These are phyloP conservation scores for Paraleonurus japonicus DNA, from an alignment of 257 asterid genomes.

Conservation along the genomic window DNA sequence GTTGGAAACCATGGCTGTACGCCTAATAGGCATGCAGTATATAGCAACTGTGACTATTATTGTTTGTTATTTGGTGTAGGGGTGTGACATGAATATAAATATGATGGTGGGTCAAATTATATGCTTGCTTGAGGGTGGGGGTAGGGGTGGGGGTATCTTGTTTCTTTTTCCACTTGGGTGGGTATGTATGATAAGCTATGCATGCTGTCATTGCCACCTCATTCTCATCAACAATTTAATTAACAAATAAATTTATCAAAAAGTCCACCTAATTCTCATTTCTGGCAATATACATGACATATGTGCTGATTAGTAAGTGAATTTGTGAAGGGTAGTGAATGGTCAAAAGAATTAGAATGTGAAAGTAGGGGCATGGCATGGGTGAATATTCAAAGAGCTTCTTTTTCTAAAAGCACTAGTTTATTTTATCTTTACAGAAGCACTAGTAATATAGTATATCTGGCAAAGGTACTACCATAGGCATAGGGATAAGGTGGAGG, in stretches of 20 bases:
- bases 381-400: slow-evolving; percentile 33
- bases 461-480: slow-evolving; percentile 21
- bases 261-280: background rate
- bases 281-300: no score
- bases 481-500: background rate
- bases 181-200: slow-evolving; percentile 7
- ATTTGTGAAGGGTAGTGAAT: no score
- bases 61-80: background rate
- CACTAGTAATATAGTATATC: slow-evolving; percentile 8
- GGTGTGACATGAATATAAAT: background rate
- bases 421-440: slow-evolving; percentile 12
- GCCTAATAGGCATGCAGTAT: no score
- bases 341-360: no score
- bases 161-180: background rate
- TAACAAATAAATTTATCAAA: background rate
- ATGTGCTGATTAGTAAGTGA: no score
- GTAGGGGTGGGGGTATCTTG: background rate
- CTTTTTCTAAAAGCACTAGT: slow-evolving; percentile 25
- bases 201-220: slow-evolving; percentile 32
- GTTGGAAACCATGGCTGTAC: no score
- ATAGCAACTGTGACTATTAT: no score
- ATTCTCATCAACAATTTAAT: background rate
- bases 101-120: slow-evolving; percentile 7
- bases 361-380: background rate
- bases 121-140: background rate